These are phyloP conservation scores for Eucalyptus regnans DNA, from an alignment of 345 rosid species.

Conservation along the genomic window DNA sequence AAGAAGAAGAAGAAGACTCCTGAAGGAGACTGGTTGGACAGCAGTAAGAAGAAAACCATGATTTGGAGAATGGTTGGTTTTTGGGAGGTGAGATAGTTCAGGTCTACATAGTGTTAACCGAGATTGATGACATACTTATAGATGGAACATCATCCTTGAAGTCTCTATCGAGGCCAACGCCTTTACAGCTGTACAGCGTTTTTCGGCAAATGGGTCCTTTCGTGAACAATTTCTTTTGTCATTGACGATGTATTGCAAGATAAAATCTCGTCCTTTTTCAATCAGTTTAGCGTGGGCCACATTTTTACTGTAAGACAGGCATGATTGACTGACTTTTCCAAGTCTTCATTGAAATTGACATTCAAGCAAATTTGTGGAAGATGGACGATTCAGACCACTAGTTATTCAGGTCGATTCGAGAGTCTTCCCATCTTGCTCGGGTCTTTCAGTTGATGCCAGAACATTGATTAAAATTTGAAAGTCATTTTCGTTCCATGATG, in stretches of 20 bases:
- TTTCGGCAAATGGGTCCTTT: background rate
- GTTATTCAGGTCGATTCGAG: background rate
- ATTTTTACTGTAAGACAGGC: background rate
- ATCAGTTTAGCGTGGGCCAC: background rate
- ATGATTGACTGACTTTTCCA: background rate
- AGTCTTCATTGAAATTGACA: background rate
- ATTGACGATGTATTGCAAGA: fast-evolving
- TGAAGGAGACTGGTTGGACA: background rate
- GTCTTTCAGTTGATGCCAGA: background rate
- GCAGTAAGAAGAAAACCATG: background rate
- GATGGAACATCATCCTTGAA: background rate
- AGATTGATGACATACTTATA: background rate
- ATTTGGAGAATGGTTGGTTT: background rate
- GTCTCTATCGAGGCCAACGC: background rate
- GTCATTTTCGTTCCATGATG: background rate
- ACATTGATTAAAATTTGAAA: background rate
- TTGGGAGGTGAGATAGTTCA: background rate
- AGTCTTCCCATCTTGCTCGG: background rate
- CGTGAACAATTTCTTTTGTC: background rate
- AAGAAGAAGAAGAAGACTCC: background rate
- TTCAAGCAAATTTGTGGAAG: background rate
- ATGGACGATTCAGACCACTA: background rate
- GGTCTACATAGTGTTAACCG: fast-evolving
- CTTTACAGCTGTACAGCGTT: background rate
- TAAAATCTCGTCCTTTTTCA: background rate